phyloP scores from a whole-genome alignment of 108 stramenopile genomes.

The Skeletonema menzelii region DNA sequence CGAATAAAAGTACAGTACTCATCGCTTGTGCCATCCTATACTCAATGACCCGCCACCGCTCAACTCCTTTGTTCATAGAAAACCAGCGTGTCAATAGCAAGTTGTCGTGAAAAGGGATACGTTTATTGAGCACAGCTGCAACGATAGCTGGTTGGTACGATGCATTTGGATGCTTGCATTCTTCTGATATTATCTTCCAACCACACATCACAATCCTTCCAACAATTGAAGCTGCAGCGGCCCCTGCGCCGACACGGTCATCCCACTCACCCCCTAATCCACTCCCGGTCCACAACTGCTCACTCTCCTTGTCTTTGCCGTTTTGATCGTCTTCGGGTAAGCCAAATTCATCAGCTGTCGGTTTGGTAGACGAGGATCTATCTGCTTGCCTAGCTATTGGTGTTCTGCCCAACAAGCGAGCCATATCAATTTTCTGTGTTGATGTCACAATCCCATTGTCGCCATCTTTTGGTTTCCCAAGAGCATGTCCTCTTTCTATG shows the following conservation, averaged over 20 bases:
- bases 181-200: conserved; percentile 86
- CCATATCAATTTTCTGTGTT: conserved; percentile 67
- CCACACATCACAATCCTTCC: conserved; percentile 79
- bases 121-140: conserved; percentile 67
- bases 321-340: conserved; percentile 14
- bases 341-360: not conserved
- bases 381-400: conserved; percentile 26
- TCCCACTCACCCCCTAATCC: conserved; percentile 88
- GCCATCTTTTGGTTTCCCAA: conserved; percentile 48
- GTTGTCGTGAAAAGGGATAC: conserved; percentile 81
- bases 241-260: conserved; percentile 86
- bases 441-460: conserved; percentile 5
- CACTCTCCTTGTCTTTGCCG: conserved; percentile 20
- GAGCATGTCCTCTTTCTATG: conserved; percentile 64
- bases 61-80: conserved; percentile 44
- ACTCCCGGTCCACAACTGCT: conserved; percentile 69
- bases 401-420: conserved; percentile 74
- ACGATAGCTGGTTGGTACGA: conserved; percentile 87
- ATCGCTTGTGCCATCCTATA: conserved; percentile 69
- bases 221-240: conserved; percentile 83
- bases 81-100: conserved; percentile 80
- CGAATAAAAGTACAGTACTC: conserved; percentile 70
- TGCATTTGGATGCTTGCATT: conserved; percentile 84
- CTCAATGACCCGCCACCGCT: conserved; percentile 80
- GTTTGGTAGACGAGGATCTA: conserved; percentile 1